Base-by-base conservation (phyloP, 148 eudicot species). In the Rhododendron ferrugineum region DNA sequence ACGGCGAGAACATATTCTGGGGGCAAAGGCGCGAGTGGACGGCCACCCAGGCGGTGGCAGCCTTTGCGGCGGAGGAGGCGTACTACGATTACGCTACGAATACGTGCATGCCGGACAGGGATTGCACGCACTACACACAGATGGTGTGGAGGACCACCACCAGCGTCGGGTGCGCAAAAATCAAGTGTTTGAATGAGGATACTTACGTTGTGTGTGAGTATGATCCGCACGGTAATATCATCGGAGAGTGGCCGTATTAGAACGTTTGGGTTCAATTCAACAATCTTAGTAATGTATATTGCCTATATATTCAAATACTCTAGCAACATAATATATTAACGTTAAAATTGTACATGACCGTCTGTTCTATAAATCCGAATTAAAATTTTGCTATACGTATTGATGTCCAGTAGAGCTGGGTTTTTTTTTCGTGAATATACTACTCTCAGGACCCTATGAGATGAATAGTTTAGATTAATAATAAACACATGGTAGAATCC, bases 111-210 rank as follows among this genome's bases (percentile, higher is more conserved):
- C 86, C 85, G 3, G 66, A 76, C 16, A 85, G 75, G 66, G 89
- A 84, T 46, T 89, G 87, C 68, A 85, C 85, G 89, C 89, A 89
- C 82, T 87, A 89, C 76, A 89, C 90, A 64, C 89, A 89, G 42
- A 49, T 83, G 82, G 84, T 88, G 56, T 89, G 91, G 91, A 89
- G 78, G 79, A 85, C 60, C 47, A 81, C 90, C 0, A 89, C 26
- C 20, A 36, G 87, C 11, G 86, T 89, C 70, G 90, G 89, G 11
- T 89, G 90, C 79, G 90, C 90, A 30, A 78, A 44, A 81, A 84
- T 87, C 5, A 85, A 87, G 4, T 89, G 89, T 54, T 10, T 78
- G 28, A 64, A 64, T 70, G 90, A 87, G 34, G 86, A 87, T 83
- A 87, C 85, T 6, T 86, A 50, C 70, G 82, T 87, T 34, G 89